Base-by-base conservation (phyloP, 1,139 yeast species). In the Candida mesenterica region DNA sequence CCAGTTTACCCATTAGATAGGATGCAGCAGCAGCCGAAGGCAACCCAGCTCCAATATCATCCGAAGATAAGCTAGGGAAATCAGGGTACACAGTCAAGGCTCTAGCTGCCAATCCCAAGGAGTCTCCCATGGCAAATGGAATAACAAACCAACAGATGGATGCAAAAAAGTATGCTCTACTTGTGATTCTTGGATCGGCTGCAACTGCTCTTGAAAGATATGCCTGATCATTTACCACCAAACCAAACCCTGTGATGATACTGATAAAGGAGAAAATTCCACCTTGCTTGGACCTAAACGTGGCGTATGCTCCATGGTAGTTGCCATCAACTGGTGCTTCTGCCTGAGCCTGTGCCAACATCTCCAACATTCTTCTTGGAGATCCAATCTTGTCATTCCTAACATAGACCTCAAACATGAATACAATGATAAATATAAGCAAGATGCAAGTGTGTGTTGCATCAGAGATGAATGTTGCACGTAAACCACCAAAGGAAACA, bases 151-250 rank as follows among this genome's bases (percentile, higher is more conserved):
- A 70, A 37, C 68, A 66, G 26, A 69, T 42, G 2, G 72, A 67
- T 10, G 74, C 76, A 25, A 63, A 52, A 35, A 66, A 60, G 45
- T 71, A 71, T n/a, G 73, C 71, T 10, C 53, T 46, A 19, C 66
- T 57, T 6, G 67, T 61, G 22, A 50, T 59, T 32, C 56, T 59
- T n/a, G 61, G 57, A 26, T 60, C 59, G 10, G 72, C 59, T 3
- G 75, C 75, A 41, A 69, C 53, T 18, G 55, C 47, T 32, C 55
- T 54, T 7, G 57, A 51, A 25, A 62, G 59, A 38, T 62, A 64
- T 4, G 68, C 66, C 68, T 85, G 62, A 82, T 85, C 60, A 81
- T 84, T 81, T 77, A 84, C 75, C 72, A 79, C 61, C 56, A 75
- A 44, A 70, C 87, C 41, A 77, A 90, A 64, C 75, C 82, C 52